Evolutionary conservation across 2,329 filamentous ascomycete genomes (phyloP).

Genomic region (Periconia sp.): DNA sequence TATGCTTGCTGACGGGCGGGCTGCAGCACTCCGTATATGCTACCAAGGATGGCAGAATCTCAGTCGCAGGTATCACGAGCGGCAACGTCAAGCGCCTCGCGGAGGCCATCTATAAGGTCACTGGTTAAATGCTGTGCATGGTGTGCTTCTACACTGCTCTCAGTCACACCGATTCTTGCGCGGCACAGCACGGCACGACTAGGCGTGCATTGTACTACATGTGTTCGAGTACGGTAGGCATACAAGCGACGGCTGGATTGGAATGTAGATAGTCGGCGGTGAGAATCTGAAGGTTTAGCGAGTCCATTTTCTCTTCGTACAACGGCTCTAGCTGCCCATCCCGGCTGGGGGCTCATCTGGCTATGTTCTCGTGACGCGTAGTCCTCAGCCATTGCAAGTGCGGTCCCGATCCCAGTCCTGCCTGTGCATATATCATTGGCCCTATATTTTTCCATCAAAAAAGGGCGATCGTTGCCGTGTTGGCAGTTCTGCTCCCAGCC

Average conservation of each 20-base stretch:
- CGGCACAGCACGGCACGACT: slow-evolving; percentile 25
- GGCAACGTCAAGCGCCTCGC: slow-evolving; percentile 81
- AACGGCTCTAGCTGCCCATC: too few relatives aligned
- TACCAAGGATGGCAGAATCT: slow-evolving; percentile 89
- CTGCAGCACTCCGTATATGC: slow-evolving; percentile 95
- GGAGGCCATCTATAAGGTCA: slow-evolving; percentile 84
- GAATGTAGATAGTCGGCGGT: slow-evolving; percentile 13
- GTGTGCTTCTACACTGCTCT: not conserved
- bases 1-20: too few relatives aligned
- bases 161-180: slow-evolving; percentile 7
- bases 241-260: slow-evolving; percentile 1
- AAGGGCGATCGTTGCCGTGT: too few relatives aligned
- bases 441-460: too few relatives aligned
- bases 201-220: slow-evolving; percentile 29
- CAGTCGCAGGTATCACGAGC: slow-evolving; percentile 81
- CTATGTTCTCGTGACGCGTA: not conserved
- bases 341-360: too few relatives aligned
- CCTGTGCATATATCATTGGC: too few relatives aligned
- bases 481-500: too few relatives aligned
- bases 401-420: too few relatives aligned
- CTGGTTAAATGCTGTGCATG: slow-evolving; percentile 55
- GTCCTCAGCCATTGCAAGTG: too few relatives aligned
- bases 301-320: not conserved
- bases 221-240: slow-evolving; percentile 12
- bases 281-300: slow-evolving; percentile 2